These are phyloP conservation scores for Cystobasidium ongulense DNA, from an alignment of 768 basidiomycete genomes.

Conservation along the genomic window DNA sequence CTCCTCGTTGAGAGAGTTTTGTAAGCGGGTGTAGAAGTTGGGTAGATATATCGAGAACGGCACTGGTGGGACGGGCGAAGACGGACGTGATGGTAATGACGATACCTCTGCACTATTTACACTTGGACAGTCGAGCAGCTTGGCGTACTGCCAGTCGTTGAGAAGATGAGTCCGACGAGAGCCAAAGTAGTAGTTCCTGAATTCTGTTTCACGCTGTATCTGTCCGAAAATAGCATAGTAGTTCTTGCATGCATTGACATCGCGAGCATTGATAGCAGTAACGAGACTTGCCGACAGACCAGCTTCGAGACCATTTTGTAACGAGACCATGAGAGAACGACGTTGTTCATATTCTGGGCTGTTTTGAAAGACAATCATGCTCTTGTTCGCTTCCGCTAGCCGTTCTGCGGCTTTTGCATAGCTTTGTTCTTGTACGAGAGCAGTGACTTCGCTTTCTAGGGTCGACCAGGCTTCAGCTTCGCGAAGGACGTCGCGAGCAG, in stretches of 20 bases:
- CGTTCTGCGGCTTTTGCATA: slow-evolving; percentile 88
- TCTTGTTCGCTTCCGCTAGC: slow-evolving; percentile 75
- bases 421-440: slow-evolving; percentile 66
- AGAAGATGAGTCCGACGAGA: slow-evolving; percentile 62
- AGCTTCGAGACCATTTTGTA: slow-evolving; percentile 93
- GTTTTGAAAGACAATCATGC: slow-evolving; percentile 86
- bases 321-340: slow-evolving; percentile 72
- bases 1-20: slow-evolving; percentile 55
- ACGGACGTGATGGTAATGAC: slow-evolving; percentile 34
- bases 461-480: slow-evolving; percentile 97
- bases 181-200: slow-evolving; percentile 87
- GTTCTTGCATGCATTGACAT: slow-evolving; percentile 62
- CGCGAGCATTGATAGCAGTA: slow-evolving; percentile 70
- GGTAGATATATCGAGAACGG: slow-evolving; percentile 62
- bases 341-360: slow-evolving; percentile 83
- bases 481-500: slow-evolving; percentile 73
- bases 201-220: slow-evolving; percentile 87
- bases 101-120: slow-evolving; percentile 50
- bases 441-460: slow-evolving; percentile 81
- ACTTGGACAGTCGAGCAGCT: slow-evolving; percentile 46
- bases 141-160: slow-evolving; percentile 60
- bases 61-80: slow-evolving; percentile 42
- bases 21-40: slow-evolving; percentile 64
- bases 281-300: slow-evolving; percentile 82
- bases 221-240: slow-evolving; percentile 81